Evolutionary conservation across 73 alveolate species (phyloP).

Genomic region (Paramecium octaurelia): DNA sequence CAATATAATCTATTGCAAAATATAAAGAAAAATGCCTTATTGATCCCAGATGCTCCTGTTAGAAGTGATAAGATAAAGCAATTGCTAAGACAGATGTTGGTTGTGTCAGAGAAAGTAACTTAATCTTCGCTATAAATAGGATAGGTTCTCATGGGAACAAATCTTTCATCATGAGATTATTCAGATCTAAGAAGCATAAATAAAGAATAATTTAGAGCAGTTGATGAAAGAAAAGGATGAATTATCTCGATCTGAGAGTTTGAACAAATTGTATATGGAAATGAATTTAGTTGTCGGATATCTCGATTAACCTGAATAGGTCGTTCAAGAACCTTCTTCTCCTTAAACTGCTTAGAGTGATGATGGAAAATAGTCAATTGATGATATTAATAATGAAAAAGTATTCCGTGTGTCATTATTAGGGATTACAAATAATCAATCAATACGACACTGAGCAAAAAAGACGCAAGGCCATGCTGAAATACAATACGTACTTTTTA

Average conservation of each 20-base stretch:
- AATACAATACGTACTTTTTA: constrained; percentile 46
- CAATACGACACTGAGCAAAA: background rate
- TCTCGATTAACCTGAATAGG: constrained; percentile 38
- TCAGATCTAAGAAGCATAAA: background rate
- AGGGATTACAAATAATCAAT: constrained; percentile 31
- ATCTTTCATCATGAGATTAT: constrained; percentile 46
- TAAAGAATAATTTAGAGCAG: background rate
- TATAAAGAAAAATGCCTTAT: background rate
- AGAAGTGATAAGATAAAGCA: constrained; percentile 53
- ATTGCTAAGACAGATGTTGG: constrained; percentile 38
- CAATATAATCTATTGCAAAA: constrained; percentile 26
- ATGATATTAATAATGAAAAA: constrained; percentile 34
- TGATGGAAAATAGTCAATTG: background rate
- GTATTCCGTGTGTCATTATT: background rate
- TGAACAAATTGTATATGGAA: constrained; percentile 13
- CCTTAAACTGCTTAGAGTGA: background rate
- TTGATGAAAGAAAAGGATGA: constrained; percentile 44
- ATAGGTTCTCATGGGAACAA: constrained; percentile 48
- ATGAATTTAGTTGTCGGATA: constrained; percentile 59
- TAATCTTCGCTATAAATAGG: background rate
- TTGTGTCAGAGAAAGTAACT: constrained; percentile 30
- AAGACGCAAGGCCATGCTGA: constrained; percentile 57
- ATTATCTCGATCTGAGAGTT: background rate
- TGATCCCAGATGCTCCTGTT: constrained; percentile 51
- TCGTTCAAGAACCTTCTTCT: constrained; percentile 1